Evolutionary conservation across 768 basidiomycete genomes (phyloP), one percentile per base, ranked within the genome.

Genomic region (Boletus vinaceobasis): DNA sequence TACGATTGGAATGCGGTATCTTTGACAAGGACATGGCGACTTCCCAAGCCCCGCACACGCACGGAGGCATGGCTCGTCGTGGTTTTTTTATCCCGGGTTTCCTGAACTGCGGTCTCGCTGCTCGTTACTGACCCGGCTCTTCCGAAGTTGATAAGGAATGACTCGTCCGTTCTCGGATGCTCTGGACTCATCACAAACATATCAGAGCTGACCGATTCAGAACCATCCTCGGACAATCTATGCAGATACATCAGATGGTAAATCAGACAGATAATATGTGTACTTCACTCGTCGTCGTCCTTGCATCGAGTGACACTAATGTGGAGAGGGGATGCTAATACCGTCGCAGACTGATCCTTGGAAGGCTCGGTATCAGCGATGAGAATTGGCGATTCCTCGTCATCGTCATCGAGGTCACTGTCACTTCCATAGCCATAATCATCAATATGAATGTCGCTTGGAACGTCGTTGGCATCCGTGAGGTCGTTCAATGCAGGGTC

Each of bases 1-100:
- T 39, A 68, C 65, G 66, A 68, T 56, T 57, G 57, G 40, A 65
- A 66, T 4, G 66, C 66, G 2, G 61, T 55, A 23, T 68, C 66
- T 31, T 58, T 65, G 7, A 68, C 46, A 19, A 67, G 53, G 29
- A 67, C 38, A 38, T 68, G 57, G 17, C 61, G 57, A 44, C 55
- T 50, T 33, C 50, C 55, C 17, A 38, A 29, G 32, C 36, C 27
- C 33, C 33, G 39, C 21, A 54, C 11, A 7, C 5, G 8, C n/a
- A 47, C 8, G 15, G 32, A 17, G 21, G 32, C 33, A 1, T 10
- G 15, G 33, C 5, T 26, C 2, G 21, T 23, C 23, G 7, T 9
- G 11, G 11, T 32, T 33, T 27, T 43, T 2, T 35, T 40, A 7
- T 14, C 27, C 9, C 1, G 15, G 7, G 4, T 14, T 33, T 45